Evolutionary conservation across 371 early-diverging fungal genomes (phyloP).

Genomic region (Zancudomyces culisetae): DNA sequence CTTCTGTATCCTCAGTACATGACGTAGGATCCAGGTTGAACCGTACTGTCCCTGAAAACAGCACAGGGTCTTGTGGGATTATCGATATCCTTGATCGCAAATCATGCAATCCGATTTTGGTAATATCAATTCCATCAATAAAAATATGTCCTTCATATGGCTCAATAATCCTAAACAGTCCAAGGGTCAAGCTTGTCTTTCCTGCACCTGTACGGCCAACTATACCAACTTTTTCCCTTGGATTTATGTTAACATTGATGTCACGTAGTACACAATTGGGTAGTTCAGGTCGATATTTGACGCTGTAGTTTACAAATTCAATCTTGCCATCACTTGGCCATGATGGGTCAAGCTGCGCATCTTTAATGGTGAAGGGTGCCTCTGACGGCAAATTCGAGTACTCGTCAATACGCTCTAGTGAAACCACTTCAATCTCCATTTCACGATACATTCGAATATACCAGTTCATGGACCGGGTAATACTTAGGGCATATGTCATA

Average conservation of each 20-base stretch:
- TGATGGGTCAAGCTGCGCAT: conserved; percentile 13
- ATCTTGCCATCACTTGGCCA: conserved; percentile 45
- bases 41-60: conserved; percentile 63
- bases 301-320: conserved; percentile 39
- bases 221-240: conserved; percentile 71
- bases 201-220: conserved; percentile 88
- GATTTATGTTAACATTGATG: conserved; percentile 38
- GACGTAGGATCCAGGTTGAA: conserved; percentile 55
- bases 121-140: conserved; percentile 73
- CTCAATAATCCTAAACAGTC: conserved; percentile 85
- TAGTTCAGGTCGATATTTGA: conserved; percentile 48
- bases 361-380: conserved; percentile 36
- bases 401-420: conserved; percentile 75
- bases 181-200: conserved; percentile 67
- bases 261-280: conserved; percentile 41
- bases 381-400: conserved; percentile 68
- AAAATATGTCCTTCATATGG: conserved; percentile 46
- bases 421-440: conserved; percentile 52
- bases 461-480: conserved; percentile 73
- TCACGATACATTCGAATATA: conserved; percentile 51
- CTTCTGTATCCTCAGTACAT: no score
- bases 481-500: conserved; percentile 65
- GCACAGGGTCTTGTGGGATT: conserved; percentile 90
- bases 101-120: conserved; percentile 51
- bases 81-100: conserved; percentile 61